Percentiles rank a stretch among this genome's conserved stretches.
These are phyloP conservation scores for Mucor lusitanicus DNA, from an alignment of 371 early-diverging fungal species.

Conservation along the genomic window DNA sequence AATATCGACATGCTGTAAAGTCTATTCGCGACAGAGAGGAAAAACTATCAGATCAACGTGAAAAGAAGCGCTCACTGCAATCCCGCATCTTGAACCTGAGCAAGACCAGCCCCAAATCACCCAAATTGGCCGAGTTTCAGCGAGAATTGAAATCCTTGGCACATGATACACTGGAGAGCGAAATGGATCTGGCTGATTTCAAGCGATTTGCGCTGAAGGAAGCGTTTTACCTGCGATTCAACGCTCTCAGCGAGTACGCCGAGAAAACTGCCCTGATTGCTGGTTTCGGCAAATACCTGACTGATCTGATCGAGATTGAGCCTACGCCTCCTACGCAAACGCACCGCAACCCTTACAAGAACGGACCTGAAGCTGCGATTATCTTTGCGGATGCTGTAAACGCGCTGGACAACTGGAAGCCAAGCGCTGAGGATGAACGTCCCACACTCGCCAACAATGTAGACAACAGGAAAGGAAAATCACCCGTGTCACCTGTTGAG, in stretches of 20 bases:
- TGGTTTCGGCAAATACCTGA: slow-evolving; percentile 53
- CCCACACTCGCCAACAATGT: slow-evolving; percentile 31
- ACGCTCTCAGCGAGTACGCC: slow-evolving; percentile 49
- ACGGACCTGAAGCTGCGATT: slow-evolving; percentile 34
- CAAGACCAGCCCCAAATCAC: slow-evolving; percentile 34
- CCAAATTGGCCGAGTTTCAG: slow-evolving; percentile 37
- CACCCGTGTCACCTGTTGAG: neutral
- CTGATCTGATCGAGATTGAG: slow-evolving; percentile 44
- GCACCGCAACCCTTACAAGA: slow-evolving; percentile 34
- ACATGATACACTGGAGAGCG: slow-evolving; percentile 43
- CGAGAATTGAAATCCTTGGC: slow-evolving; percentile 41
- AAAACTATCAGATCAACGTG: slow-evolving; percentile 37
- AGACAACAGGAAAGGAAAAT: slow-evolving; percentile 16
- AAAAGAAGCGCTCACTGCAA: slow-evolving; percentile 46
- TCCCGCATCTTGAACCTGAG: slow-evolving; percentile 35
- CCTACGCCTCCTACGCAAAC: slow-evolving; percentile 35
- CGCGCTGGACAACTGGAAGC: slow-evolving; percentile 45
- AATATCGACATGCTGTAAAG: slow-evolving; percentile 49
- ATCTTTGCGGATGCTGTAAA: slow-evolving; percentile 45
- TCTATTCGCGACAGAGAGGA: slow-evolving; percentile 50
- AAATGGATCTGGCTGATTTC: slow-evolving; percentile 49
- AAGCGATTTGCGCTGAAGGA: slow-evolving; percentile 53
- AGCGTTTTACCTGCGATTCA: slow-evolving; percentile 53
- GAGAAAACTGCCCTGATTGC: slow-evolving; percentile 48
- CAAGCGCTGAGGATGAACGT: slow-evolving; percentile 40